Percentiles rank a stretch among this genome's conserved stretches.
These are phyloP conservation scores for Trifolium fragiferum DNA, from an alignment of 306 rosid genomes.

Conservation along the genomic window DNA sequence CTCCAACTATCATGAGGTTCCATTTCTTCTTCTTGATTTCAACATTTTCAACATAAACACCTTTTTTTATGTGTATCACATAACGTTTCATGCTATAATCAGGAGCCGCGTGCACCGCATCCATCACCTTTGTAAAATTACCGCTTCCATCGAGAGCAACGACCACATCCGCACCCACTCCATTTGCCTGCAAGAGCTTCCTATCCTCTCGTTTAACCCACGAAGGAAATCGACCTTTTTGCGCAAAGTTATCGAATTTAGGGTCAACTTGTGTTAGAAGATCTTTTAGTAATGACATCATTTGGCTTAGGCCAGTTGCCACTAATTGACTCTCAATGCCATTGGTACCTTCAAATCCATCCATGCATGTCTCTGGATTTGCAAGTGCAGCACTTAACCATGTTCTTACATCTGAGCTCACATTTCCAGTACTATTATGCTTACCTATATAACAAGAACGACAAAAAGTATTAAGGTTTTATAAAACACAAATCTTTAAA, in stretches of 20 bases:
- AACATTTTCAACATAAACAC: conserved; percentile 73
- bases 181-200: conserved; percentile 57
- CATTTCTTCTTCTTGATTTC: conserved; percentile 97
- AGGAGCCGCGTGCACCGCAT: conserved; percentile 74
- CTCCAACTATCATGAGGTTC: conserved; percentile 90
- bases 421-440: conserved; percentile 72
- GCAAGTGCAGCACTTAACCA: conserved; percentile 85
- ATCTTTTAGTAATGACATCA: conserved; percentile 54
- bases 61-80: conserved; percentile 74
- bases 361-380: conserved; percentile 84
- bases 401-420: conserved; percentile 77
- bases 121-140: conserved; percentile 65
- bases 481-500: too few relatives aligned
- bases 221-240: conserved; percentile 47
- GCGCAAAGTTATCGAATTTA: background rate
- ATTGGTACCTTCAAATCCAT: conserved; percentile 83
- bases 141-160: conserved; percentile 81
- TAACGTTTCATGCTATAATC: conserved; percentile 64
- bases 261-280: conserved; percentile 73
- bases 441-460: conserved; percentile 58
- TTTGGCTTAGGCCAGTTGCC: conserved; percentile 56
- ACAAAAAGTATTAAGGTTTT: background rate
- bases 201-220: conserved; percentile 68
- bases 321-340: conserved; percentile 61
- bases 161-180: conserved; percentile 45